Conservation (phyloP, 2,329 filamentous ascomycete species). For the Thelonectria discophora region DNA sequence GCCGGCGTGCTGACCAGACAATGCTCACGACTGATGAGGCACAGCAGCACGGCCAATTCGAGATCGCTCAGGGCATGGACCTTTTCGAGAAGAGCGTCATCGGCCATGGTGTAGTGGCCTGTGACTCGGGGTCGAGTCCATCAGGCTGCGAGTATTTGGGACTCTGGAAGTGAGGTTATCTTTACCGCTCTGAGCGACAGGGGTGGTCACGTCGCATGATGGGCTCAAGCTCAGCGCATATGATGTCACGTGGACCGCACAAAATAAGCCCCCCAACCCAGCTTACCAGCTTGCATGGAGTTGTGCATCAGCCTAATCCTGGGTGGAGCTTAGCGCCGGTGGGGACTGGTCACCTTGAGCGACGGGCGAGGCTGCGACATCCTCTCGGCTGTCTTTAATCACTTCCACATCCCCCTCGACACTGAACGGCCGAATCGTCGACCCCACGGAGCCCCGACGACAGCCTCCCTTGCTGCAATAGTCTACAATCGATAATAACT, state of each 20-base stretch:
- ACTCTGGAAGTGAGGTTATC: conserved; percentile 17
- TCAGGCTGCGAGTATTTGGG: conserved; percentile 31
- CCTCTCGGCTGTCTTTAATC: conserved; percentile 38
- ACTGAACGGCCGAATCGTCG: conserved; percentile 9
- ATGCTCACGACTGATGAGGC: conserved; percentile 83
- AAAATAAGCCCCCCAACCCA: conserved; percentile 30
- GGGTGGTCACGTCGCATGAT: conserved; percentile 36
- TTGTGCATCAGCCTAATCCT: conserved; percentile 43
- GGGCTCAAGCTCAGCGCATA: conserved; percentile 23
- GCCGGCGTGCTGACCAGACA: conserved; percentile 83
- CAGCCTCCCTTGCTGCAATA: conserved; percentile 1
- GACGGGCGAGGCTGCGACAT: conserved; percentile 44
- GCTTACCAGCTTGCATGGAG: background rate
- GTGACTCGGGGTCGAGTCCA: conserved; percentile 37
- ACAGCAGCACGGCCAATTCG: conserved; percentile 85
- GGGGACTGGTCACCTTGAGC: conserved; percentile 36
- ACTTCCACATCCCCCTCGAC: conserved; percentile 33
- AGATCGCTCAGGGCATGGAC: conserved; percentile 85
- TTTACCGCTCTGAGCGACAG: conserved; percentile 12
- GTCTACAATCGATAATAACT: conserved; percentile 11
- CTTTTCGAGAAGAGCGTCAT: conserved; percentile 69
- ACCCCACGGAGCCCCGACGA: conserved; percentile 1
- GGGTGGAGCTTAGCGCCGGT: conserved; percentile 27
- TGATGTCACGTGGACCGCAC: conserved; percentile 45
- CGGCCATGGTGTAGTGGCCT: conserved; percentile 61